Conservation (phyloP, 2,329 filamentous ascomycete genomes). For the Cucurbitaria berberidis region DNA sequence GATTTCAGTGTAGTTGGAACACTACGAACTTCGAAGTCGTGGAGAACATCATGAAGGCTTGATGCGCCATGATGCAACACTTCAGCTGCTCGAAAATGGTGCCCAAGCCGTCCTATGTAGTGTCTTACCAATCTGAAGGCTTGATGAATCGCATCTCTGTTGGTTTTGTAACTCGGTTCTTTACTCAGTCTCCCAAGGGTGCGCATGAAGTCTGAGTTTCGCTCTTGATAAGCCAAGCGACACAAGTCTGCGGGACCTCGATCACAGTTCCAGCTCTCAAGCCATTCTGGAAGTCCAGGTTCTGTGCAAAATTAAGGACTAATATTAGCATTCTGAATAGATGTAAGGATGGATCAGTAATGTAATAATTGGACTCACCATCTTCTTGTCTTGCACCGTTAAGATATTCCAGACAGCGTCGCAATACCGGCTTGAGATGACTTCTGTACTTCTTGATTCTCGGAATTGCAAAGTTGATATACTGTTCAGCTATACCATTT, state of each 20-base stretch:
- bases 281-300: neutral
- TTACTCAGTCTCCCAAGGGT: slow-evolving; percentile 9
- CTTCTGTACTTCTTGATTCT: slow-evolving; percentile 19
- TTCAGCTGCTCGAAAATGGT: slow-evolving; percentile 50
- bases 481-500: slow-evolving; percentile 7
- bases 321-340: neutral
- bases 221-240: slow-evolving; percentile 12
- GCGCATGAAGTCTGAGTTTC: slow-evolving; percentile 13
- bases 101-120: slow-evolving; percentile 55
- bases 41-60: slow-evolving; percentile 43
- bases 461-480: slow-evolving; percentile 16
- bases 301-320: slow-evolving; percentile 1
- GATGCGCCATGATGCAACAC: slow-evolving; percentile 47
- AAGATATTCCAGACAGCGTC: slow-evolving; percentile 7
- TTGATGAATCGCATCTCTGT: slow-evolving; percentile 7
- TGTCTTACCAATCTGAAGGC: slow-evolving; percentile 48
- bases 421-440: slow-evolving; percentile 8
- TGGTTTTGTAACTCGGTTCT: slow-evolving; percentile 13
- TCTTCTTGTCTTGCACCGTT: neutral
- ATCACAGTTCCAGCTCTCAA: slow-evolving; percentile 3
- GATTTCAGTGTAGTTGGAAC: neutral
- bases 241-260: slow-evolving; percentile 9
- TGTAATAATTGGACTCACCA: slow-evolving; percentile 8
- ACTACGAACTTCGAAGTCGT: slow-evolving; percentile 31
- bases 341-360: too few relatives aligned